Evolutionary conservation across 73 alveolate genomes (phyloP).

Genomic region (Paramecium pentaurelia): DNA sequence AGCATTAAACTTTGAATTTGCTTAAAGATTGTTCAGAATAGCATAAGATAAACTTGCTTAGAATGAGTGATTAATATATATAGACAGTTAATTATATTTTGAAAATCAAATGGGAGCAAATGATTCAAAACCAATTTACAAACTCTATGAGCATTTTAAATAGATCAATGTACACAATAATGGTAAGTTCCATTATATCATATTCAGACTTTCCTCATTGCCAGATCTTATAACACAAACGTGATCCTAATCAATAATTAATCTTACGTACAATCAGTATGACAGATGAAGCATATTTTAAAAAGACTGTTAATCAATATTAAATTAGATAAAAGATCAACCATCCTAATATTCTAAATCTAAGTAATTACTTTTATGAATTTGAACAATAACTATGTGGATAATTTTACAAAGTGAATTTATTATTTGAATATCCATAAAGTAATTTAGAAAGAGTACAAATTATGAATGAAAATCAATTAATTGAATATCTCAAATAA

Average conservation of each 20-base stretch:
- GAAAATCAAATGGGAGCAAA: not conserved
- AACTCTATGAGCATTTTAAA: not conserved
- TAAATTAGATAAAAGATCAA: not conserved
- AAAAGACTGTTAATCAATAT: not conserved
- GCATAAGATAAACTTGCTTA: constrained; percentile 4
- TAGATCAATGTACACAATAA: not conserved
- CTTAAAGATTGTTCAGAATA: not conserved
- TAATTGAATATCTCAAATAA: not conserved
- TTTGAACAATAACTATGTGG: constrained; percentile 42
- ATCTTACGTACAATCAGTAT: not conserved
- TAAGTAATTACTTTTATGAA: not conserved
- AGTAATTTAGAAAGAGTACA: not conserved
- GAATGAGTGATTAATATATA: constrained; percentile 5
- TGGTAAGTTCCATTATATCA: not conserved
- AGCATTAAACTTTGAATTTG: constrained; percentile 14
- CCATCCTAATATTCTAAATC: not conserved
- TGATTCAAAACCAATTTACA: not conserved
- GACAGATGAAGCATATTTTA: constrained; percentile 23
- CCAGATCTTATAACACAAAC: not conserved
- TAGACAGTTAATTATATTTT: not conserved
- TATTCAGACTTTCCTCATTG: constrained; percentile 15
- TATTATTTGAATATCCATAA: not conserved
- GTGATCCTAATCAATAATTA: not conserved
- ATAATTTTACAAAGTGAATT: not conserved
- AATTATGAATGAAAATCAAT: not conserved